Evolutionary conservation across 2,329 filamentous ascomycete species (phyloP).

Genomic region (Grosmannia clavigera): DNA sequence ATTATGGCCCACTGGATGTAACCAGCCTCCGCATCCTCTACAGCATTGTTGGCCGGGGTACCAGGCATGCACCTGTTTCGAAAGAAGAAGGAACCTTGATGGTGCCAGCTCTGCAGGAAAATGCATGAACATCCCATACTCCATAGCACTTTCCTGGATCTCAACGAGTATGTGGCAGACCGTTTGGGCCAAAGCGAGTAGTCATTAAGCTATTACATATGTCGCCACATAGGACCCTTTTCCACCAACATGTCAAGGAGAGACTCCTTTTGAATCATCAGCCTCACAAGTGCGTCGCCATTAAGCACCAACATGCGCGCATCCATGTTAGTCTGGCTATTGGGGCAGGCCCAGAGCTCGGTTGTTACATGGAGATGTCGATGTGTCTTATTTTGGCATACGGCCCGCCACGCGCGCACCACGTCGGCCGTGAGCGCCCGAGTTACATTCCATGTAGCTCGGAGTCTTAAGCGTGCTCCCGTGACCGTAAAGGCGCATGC

Average conservation of each 20-base stretch:
- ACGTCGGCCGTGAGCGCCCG: neutral
- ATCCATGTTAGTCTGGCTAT: neutral
- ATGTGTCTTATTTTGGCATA: neutral
- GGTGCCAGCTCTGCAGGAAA: neutral
- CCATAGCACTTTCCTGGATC: neutral
- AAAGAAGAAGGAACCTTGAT: neutral
- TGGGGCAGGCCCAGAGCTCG: neutral
- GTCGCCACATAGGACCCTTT: neutral
- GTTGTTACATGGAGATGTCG: neutral
- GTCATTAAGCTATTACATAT: neutral
- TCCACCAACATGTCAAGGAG: neutral
- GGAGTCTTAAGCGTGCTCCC: neutral
- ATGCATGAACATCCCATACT: neutral
- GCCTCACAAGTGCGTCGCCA: neutral
- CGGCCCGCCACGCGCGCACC: neutral
- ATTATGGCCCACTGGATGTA: neutral
- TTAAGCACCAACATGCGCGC: neutral
- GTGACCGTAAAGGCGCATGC: neutral
- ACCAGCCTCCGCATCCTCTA: neutral
- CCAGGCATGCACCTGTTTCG: neutral
- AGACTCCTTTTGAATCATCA: neutral
- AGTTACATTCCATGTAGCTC: neutral
- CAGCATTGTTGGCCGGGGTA: neutral
- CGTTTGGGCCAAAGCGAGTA: neutral
- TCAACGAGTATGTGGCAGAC: neutral